Evolutionary conservation across 2,329 filamentous ascomycete species (phyloP).

Genomic region (Byssothecium circinans): DNA sequence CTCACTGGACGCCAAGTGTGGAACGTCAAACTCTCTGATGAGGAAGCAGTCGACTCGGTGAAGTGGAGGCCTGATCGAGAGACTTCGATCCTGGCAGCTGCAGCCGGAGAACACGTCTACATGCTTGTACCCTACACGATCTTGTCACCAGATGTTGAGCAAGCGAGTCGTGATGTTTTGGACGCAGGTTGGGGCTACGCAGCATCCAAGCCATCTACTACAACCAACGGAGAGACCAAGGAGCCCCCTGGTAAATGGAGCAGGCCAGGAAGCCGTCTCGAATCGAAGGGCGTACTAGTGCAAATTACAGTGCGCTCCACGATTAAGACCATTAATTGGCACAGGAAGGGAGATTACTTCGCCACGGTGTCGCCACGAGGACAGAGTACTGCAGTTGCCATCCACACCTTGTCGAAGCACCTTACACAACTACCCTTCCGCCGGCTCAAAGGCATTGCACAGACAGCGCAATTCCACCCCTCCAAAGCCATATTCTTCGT

Average conservation of each 20-base stretch:
- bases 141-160: conserved; percentile 71
- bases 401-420: conserved; percentile 94
- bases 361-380: conserved; percentile 84
- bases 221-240: conserved; percentile 63
- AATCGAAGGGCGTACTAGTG: conserved; percentile 76
- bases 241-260: conserved; percentile 80
- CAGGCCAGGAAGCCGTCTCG: conserved; percentile 71
- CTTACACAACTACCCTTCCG: conserved; percentile 94
- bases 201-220: conserved; percentile 60
- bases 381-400: conserved; percentile 78
- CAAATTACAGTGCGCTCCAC: conserved; percentile 77
- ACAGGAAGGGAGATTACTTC: conserved; percentile 91
- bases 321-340: conserved; percentile 90
- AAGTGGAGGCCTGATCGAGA: conserved; percentile 87
- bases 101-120: conserved; percentile 81
- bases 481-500: conserved; percentile 92
- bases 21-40: conserved; percentile 75
- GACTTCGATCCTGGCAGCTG: conserved; percentile 77
- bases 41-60: conserved; percentile 80
- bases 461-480: conserved; percentile 93
- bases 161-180: conserved; percentile 72
- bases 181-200: conserved; percentile 94
- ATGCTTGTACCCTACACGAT: conserved; percentile 72
- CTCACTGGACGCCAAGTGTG: conserved; percentile 84
- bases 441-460: conserved; percentile 71